Percentiles rank a stretch among this genome's conserved stretches.
Conservation (phyloP, 1,284 basidiomycete genomes). For the Rhodotorula sp. region DNA sequence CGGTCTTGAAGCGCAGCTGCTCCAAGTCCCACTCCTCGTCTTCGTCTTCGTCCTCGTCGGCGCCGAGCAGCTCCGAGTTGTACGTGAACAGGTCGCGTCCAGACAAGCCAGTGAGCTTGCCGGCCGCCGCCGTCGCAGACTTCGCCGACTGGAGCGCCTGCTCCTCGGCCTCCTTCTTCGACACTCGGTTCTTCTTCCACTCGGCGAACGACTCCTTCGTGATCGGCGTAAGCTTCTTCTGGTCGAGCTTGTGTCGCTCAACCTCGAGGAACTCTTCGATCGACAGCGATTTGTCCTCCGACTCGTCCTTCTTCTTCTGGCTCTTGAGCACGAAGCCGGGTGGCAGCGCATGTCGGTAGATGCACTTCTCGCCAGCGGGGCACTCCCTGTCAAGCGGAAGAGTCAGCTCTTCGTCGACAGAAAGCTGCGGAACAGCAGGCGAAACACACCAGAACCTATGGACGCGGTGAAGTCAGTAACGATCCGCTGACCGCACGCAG, state of each 20-base stretch:
- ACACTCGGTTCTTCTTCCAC: constrained; percentile 92
- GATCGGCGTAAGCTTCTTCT: constrained; percentile 85
- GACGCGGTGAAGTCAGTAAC: not conserved
- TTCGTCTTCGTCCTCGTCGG: constrained; percentile 54
- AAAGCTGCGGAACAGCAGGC: too few species aligned
- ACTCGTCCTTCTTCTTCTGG: constrained; percentile 49
- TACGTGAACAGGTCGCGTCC: constrained; percentile 83
- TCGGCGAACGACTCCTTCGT: constrained; percentile 86
- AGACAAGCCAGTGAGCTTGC: constrained; percentile 90
- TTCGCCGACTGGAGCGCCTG: constrained; percentile 82
- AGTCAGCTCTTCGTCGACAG: not conserved
- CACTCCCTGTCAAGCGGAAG: constrained; percentile 55
- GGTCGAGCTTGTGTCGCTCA: constrained; percentile 91
- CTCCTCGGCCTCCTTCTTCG: constrained; percentile 84
- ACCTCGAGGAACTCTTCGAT: constrained; percentile 97
- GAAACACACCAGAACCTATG: constrained; percentile 1
- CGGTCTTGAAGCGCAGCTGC: constrained; percentile 21
- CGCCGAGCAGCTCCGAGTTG: constrained; percentile 88
- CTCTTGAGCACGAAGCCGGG: constrained; percentile 69
- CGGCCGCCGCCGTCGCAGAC: constrained; percentile 75
- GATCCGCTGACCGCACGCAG: constrained; percentile 51
- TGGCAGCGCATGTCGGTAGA: constrained; percentile 78
- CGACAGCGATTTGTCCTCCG: constrained; percentile 80
- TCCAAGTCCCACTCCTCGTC: constrained; percentile 43
- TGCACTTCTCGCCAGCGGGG: constrained; percentile 60